Base-by-base conservation (phyloP, 768 basidiomycete species). In the Arthromyces matolae region DNA sequence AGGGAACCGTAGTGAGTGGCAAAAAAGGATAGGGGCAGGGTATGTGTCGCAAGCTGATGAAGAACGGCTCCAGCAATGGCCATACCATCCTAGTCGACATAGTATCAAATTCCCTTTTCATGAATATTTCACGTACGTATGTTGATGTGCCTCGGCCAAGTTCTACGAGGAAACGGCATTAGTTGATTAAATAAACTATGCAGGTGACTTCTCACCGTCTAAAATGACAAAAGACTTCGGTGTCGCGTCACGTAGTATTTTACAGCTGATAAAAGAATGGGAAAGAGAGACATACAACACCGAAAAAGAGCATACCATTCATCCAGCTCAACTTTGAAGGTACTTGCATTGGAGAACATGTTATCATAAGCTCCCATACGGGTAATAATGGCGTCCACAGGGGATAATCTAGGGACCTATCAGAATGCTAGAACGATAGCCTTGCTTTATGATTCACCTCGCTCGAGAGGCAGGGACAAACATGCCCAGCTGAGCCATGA, bases 341-440 rank as follows among this genome's bases (percentile, higher is more conserved):
- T 97, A 66, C 91, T 93, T 1, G 93, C 80, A 56, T 91, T 84
- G 2, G 89, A 85, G 65, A 93, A 94, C 88, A 95, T 93, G 61
- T 93, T 93, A 60, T 98, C 95, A 62, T 97, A 96, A 3, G 96
- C 96, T 8, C 96, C 96, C 96, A 98, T 98, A 20, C 95, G 84
- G 2, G 96, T 97, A 49, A 92, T 78, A 54, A 99, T 96, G 10
- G 85, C 73, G 61, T 99, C 94, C 2, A 96, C 81, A 2, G 96
- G 92, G 51, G 85, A 87, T 38, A 99, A 62, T 28, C 92, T 93
- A 35, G 18, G 38, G 8, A 43, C 41, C 8, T 33, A 19, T 39
- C 22, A 56, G 53, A 19, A 5, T 12, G 29, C 13, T 8, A 13
- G 14, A 27, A 28, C n/a, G n/a, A 24, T n/a, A 39, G 28, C 7